Conservation (phyloP, 148 eudicot genomes). For the Linanthus parryae region DNA sequence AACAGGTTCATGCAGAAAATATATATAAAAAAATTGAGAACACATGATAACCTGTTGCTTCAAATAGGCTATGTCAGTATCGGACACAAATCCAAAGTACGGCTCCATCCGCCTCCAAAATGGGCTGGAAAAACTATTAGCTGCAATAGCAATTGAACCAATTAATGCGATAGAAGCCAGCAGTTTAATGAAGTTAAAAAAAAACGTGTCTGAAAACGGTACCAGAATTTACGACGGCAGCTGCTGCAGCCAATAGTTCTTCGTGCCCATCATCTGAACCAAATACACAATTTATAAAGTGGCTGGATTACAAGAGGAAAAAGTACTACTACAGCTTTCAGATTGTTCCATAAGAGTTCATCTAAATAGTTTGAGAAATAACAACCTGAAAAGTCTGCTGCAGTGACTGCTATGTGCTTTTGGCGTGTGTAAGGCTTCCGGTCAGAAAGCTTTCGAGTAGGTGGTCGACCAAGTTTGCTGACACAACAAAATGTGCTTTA, state of each 20-base stretch:
- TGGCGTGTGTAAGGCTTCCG: slow-evolving; percentile 53
- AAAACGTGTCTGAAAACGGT: slow-evolving; percentile 8
- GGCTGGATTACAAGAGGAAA: slow-evolving; percentile 11
- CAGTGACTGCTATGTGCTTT: slow-evolving; percentile 36
- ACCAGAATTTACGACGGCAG: slow-evolving; percentile 45
- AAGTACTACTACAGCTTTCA: background rate
- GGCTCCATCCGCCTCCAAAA: slow-evolving; percentile 72
- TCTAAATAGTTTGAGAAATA: background rate
- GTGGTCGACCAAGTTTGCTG: slow-evolving; percentile 62
- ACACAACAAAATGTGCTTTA: slow-evolving; percentile 9
- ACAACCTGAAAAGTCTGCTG: slow-evolving; percentile 57
- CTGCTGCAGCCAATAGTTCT: slow-evolving; percentile 62
- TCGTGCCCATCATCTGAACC: slow-evolving; percentile 62
- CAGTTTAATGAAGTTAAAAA: background rate
- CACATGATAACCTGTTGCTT: slow-evolving; percentile 45
- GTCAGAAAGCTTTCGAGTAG: slow-evolving; percentile 55
- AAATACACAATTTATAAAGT: slow-evolving; percentile 15
- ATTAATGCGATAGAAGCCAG: slow-evolving; percentile 4
- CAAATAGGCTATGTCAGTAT: slow-evolving; percentile 37
- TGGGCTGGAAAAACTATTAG: slow-evolving; percentile 36
- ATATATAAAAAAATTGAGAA: background rate
- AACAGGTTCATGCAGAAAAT: no score
- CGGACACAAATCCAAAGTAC: slow-evolving; percentile 46
- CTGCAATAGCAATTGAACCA: slow-evolving; percentile 28
- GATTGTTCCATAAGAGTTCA: background rate